Evolutionary conservation across 176 grass and related monocot genomes (phyloP), one percentile per base, ranked within the genome.

Genomic region (Oryza meyeriana): DNA sequence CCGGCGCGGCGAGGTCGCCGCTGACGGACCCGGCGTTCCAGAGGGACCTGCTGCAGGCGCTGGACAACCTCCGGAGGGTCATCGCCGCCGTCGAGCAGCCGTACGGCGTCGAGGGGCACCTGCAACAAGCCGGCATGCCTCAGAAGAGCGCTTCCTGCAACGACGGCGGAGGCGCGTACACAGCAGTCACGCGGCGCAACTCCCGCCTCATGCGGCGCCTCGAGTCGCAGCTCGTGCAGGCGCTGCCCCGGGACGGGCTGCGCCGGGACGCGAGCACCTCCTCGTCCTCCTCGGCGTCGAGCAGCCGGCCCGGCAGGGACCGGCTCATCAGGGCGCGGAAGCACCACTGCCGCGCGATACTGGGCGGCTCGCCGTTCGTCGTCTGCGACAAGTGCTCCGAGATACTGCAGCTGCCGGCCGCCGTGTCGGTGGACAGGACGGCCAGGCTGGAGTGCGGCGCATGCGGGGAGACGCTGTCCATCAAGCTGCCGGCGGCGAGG

Each of bases 291-390:
- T 68, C 61, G 25, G 48, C 81, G 24, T 64, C 85, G 78, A 84
- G 47, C 76, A 40, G 72, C 40, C 69, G 80, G 16, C 71, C 52
- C 27, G 64, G 48, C 44, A 63, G 79, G 22, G 78, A 73, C 16
- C 66, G 50, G 50, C 30, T 20, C 76, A 83, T 20, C 76, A 83
- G 79, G 34, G 59, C 77, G 8, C 67, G 33, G 75, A 87, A 27
- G 59, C 81, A 82, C 33, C 70, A 70, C 27, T 99, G 93, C 85
- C 88, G 91, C 11, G 85, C 97, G 14, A 17, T 94, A 8, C 57
- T 88, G 25, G 87, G 91, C 4, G 97, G 93, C 70, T 76, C 93
- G 74, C 97, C 93, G 67, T 96, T 99, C 74, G 79, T 96, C 16
- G 52, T 86, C 30, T 99, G 97, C 42, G 8, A 58, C 52, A 73